Evolutionary conservation across 2,329 filamentous ascomycete species (phyloP).

Genomic region (Venturia pyrina): DNA sequence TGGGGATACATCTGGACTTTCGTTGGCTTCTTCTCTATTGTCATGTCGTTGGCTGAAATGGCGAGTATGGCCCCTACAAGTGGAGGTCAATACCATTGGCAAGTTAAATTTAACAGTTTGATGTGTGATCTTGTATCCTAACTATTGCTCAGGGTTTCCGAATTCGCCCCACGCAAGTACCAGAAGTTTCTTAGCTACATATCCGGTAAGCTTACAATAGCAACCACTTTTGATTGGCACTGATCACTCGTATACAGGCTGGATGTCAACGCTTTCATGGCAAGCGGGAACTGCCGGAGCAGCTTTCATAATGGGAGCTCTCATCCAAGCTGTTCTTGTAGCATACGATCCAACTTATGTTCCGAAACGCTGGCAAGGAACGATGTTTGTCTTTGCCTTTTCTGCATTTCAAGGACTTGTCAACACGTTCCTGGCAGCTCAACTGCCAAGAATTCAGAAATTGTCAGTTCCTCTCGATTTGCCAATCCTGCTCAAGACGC

Average conservation of each 20-base stretch:
- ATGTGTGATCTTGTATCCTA: background rate
- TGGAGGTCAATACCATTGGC: slow-evolving; percentile 17
- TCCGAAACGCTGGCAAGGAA: slow-evolving; percentile 12
- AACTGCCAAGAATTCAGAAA: slow-evolving; percentile 29
- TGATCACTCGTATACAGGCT: background rate
- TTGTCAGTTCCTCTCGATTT: slow-evolving; percentile 19
- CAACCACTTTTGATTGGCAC: background rate
- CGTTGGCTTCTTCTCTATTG: slow-evolving; percentile 25
- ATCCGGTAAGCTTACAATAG: slow-evolving; percentile 13
- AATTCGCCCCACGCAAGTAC: slow-evolving; percentile 20
- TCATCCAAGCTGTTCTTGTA: slow-evolving; percentile 13
- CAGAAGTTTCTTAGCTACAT: slow-evolving; percentile 23
- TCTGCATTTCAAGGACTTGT: slow-evolving; percentile 4
- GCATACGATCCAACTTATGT: slow-evolving; percentile 9
- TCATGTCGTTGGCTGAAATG: slow-evolving; percentile 26
- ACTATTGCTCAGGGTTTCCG: slow-evolving; percentile 16
- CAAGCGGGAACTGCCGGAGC: slow-evolving; percentile 11
- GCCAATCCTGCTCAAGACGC: slow-evolving; percentile 10
- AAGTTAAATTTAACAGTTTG: background rate
- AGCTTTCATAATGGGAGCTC: slow-evolving; percentile 8
- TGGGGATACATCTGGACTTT: slow-evolving; percentile 25
- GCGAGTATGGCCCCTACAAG: slow-evolving; percentile 17
- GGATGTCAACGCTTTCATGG: slow-evolving; percentile 14
- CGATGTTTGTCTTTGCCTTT: slow-evolving; percentile 13
- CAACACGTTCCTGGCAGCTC: slow-evolving; percentile 21